Evolutionary conservation across 129 eudicot species (phyloP), one percentile per base, ranked within the genome.

Genomic region (Arctium minus): DNA sequence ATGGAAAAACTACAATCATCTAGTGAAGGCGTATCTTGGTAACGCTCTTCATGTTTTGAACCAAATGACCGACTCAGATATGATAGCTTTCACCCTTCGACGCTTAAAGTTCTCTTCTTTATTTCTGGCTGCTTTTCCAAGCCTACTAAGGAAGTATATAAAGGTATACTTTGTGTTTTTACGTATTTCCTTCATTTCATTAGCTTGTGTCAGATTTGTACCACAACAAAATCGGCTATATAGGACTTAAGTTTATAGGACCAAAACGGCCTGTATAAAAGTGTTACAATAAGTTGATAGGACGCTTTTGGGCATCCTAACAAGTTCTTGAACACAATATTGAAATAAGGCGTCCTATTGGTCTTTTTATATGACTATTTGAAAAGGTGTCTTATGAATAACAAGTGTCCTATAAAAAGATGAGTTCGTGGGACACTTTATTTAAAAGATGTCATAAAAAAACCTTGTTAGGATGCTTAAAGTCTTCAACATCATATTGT

Each of bases 51-150:
- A 96, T 86, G 96, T 92, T 65, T 71, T 96, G 85, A 96, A 93
- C 85, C 98, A 93, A 86, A 96, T 93, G 99, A 96, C 99, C 0
- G 98, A 96, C 73, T 79, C 90, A 0, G 88, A 96, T 80, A 92
- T 90, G 98, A 92, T 96, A 64, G 89, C 97, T 10, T 93, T 96
- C 80, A 93, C 94, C 18, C 76, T 93, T 79, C 85, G 91, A 40
- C 91, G 97, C 13, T 71, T 96, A 30, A 92, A 88, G 83, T 86
- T 75, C 83, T 96, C 99, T 1, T 86, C 94, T 65, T 53, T 96
- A 29, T 92, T 96, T 87, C 88, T 96, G 90, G 98, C 96, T 74
- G 98, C 98, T 82, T 96, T 93, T 80, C 98, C 98, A 8, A 92
- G 91, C 77, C 91, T 96, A 31, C 83, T 89, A 76, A 92, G 99